A percentile compares a stretch with the other conserved stretches of the same genome.
Evolutionary conservation across 73 alveolate species (phyloP).

Genomic region (Paraurostyla sp.): DNA sequence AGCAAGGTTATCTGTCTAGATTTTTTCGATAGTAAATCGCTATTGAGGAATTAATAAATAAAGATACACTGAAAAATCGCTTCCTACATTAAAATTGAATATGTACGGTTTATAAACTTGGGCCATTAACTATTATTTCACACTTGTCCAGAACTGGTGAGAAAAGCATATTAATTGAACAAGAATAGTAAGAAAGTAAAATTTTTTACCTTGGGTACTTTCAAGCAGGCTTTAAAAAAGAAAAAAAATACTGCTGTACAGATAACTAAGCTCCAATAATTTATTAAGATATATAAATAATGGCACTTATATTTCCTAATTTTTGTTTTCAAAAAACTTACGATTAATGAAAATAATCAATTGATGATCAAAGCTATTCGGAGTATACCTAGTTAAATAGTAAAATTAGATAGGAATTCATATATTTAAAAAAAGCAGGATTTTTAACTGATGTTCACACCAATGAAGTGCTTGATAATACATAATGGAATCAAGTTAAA

Average conservation of each 20-base stretch:
- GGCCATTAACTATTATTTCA: neutral
- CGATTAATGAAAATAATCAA: no score
- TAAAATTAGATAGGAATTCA: no score
- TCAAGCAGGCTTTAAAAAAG: neutral
- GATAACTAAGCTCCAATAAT: neutral
- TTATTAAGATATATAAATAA: no score
- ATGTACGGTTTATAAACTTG: neutral
- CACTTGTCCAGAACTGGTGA: neutral
- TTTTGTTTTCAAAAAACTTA: no score
- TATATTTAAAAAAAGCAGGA: no score
- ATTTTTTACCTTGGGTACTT: neutral
- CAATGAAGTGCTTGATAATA: no score
- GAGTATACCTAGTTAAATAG: no score
- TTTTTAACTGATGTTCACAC: no score
- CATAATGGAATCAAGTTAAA: no score
- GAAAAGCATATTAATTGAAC: neutral
- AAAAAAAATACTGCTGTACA: neutral
- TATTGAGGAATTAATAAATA: no score
- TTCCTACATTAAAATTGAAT: neutral
- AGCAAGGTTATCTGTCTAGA: neutral
- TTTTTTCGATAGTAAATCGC: neutral
- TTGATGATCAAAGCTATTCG: no score
- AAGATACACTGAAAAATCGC: neutral
- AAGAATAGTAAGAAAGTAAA: neutral
- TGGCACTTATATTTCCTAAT: no score